Conservation (phyloP, 2,329 filamentous ascomycete species). For the Talaromyces amestolkiae region DNA sequence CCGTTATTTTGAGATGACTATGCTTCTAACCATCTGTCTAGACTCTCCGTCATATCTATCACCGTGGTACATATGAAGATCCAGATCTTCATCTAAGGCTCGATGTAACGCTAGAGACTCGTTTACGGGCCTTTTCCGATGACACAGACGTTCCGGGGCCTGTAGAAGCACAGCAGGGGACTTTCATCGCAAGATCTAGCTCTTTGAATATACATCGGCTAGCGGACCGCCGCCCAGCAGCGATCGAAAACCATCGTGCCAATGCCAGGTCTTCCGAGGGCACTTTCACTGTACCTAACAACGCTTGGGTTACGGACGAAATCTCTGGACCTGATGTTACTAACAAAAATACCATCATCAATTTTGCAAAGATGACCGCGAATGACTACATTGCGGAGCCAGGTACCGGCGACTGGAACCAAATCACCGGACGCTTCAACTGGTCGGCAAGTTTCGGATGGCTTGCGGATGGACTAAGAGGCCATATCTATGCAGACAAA, state of each 20-base stretch:
- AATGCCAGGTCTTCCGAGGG: conserved; percentile 56
- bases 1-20: background rate
- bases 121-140: conserved; percentile 47
- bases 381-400: conserved; percentile 81
- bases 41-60: conserved; percentile 79
- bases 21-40: conserved; percentile 19
- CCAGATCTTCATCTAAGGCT: conserved; percentile 73
- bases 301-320: conserved; percentile 77
- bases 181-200: conserved; percentile 59
- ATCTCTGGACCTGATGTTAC: conserved; percentile 76
- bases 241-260: conserved; percentile 74
- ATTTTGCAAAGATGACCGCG: conserved; percentile 80
- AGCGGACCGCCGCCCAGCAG: conserved; percentile 70
- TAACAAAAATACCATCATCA: conserved; percentile 79
- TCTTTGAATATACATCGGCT: conserved; percentile 74
- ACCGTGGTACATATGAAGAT: conserved; percentile 79
- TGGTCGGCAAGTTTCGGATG: conserved; percentile 87
- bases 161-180: conserved; percentile 50
- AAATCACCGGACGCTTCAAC: conserved; percentile 76
- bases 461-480: conserved; percentile 82
- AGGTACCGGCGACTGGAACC: conserved; percentile 74
- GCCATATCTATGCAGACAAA: conserved; percentile 87
- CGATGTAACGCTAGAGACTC: conserved; percentile 65
- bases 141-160: conserved; percentile 39
- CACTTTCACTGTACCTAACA: background rate